Percentiles rank a stretch among this genome's conserved stretches.
Conservation (phyloP, 169 alveolate species). For the Eimeria acervulina region DNA sequence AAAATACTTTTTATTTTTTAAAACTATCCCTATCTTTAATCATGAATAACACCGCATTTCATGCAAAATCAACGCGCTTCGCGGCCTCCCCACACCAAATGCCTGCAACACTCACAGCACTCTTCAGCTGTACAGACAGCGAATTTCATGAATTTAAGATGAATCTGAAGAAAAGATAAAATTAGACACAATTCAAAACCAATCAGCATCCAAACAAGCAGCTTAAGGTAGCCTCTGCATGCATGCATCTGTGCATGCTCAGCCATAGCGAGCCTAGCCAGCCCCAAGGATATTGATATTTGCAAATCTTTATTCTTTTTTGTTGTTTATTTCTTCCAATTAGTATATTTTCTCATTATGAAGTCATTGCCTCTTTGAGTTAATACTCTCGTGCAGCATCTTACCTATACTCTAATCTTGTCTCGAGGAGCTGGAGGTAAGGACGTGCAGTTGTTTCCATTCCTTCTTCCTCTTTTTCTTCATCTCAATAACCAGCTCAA, state of each 20-base stretch:
- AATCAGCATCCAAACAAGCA: neutral
- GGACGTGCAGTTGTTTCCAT: neutral
- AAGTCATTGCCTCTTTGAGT: neutral
- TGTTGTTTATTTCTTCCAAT: neutral
- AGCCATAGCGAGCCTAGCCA: constrained; percentile 8
- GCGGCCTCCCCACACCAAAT: neutral
- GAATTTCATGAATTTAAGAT: neutral
- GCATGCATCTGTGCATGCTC: neutral
- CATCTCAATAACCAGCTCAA: neutral
- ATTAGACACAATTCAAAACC: neutral
- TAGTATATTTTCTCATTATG: neutral
- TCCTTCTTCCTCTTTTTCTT: neutral
- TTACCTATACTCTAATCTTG: neutral
- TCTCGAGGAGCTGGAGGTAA: neutral
- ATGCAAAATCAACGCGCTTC: neutral
- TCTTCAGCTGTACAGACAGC: neutral
- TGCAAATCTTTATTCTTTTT: neutral
- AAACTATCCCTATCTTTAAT: too few relatives aligned
- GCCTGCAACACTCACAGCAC: neutral
- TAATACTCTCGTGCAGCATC: neutral
- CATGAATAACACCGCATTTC: neutral
- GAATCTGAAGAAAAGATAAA: too few relatives aligned
- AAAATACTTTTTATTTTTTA: neutral
- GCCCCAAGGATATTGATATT: neutral
- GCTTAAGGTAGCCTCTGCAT: neutral